These are phyloP conservation scores for Fusarium scirpi DNA, from an alignment of 2,329 filamentous ascomycete genomes.

Conservation along the genomic window DNA sequence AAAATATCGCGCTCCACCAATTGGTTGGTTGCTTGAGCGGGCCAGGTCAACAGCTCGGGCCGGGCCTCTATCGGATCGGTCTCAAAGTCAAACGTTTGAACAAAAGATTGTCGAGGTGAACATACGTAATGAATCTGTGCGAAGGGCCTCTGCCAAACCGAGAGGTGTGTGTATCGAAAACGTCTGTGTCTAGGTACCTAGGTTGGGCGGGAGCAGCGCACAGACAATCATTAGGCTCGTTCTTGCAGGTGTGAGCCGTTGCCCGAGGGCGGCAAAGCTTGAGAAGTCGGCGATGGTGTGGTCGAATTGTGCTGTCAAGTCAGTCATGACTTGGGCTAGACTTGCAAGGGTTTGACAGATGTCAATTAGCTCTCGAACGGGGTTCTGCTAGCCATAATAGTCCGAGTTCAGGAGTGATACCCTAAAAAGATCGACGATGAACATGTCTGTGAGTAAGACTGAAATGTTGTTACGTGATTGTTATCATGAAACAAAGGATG, in stretches of 20 bases:
- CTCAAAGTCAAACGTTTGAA: constrained; percentile 19
- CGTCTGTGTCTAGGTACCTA: constrained; percentile 13
- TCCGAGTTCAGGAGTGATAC: constrained; percentile 7
- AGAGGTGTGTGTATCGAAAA: constrained; percentile 31
- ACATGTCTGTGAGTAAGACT: not conserved
- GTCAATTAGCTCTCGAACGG: constrained; percentile 17
- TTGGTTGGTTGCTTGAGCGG: constrained; percentile 15
- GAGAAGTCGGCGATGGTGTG: constrained; percentile 34
- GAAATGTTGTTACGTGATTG: not conserved
- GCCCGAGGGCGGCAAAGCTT: constrained; percentile 39
- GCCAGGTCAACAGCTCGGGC: constrained; percentile 41
- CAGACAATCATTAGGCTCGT: constrained; percentile 44
- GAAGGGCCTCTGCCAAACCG: constrained; percentile 29
- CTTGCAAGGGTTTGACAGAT: constrained; percentile 39
- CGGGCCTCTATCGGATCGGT: constrained; percentile 42
- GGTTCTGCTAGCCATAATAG: constrained; percentile 17
- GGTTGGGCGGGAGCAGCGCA: constrained; percentile 31
- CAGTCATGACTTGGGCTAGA: constrained; percentile 30
- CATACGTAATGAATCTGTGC: constrained; percentile 11
- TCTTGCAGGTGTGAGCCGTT: constrained; percentile 35
- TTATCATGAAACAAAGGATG: not conserved
- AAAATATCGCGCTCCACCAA: constrained; percentile 10
- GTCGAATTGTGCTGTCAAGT: constrained; percentile 22
- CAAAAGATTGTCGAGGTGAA: constrained; percentile 9
- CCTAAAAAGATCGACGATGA: constrained; percentile 11